A percentile compares a stretch with the other conserved stretches of the same genome.
phyloP scores from a whole-genome alignment of 345 rosid species.

The Euphorbia pulcherrima region DNA sequence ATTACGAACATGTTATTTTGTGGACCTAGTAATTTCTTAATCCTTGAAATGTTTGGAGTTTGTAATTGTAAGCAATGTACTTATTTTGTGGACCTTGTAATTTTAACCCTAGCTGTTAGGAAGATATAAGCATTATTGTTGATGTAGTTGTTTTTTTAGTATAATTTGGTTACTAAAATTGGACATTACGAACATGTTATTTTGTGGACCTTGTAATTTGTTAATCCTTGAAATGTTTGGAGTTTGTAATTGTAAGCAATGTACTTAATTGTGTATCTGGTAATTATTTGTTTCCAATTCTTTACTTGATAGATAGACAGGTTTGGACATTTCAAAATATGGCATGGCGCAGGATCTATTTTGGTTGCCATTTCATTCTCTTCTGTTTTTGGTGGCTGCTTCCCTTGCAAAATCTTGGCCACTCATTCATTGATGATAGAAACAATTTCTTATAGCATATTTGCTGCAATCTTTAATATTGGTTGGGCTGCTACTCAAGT shows the following conservation, averaged over 20 bases:
- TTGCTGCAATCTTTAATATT: slow-evolving; percentile 86
- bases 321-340: slow-evolving; percentile 90
- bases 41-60: background rate
- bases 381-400: slow-evolving; percentile 89
- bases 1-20: background rate
- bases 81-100: too few species aligned
- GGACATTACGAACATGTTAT: background rate
- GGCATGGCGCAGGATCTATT: slow-evolving; percentile 92
- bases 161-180: background rate
- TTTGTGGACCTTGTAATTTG: background rate
- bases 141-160: background rate
- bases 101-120: too few species aligned
- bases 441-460: slow-evolving; percentile 72
- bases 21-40: background rate
- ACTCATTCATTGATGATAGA: slow-evolving; percentile 41
- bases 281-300: slow-evolving; percentile 3
- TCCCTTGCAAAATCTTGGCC: slow-evolving; percentile 64
- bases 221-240: background rate
- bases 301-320: slow-evolving; percentile 71
- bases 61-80: too few species aligned
- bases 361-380: slow-evolving; percentile 90
- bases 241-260: slow-evolving; percentile 1
- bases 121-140: background rate
- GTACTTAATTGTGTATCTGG: background rate
- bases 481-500: slow-evolving; percentile 99